A percentile compares a stretch with the other conserved stretches of the same genome.
These are phyloP conservation scores for Prillingera fragicola DNA, from an alignment of 1,284 basidiomycete species.

Conservation along the genomic window DNA sequence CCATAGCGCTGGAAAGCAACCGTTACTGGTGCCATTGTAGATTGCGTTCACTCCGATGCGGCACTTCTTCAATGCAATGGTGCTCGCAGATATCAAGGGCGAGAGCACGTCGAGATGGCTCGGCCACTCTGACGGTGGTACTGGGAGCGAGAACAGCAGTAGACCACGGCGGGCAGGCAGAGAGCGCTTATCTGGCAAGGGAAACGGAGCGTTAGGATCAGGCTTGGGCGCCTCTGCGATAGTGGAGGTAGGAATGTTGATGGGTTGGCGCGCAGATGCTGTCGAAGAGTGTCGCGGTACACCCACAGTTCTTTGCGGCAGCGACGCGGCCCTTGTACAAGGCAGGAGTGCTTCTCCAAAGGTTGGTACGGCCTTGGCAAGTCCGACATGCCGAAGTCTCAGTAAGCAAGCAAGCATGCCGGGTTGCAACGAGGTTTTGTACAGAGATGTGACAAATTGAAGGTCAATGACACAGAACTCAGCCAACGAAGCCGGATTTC, in stretches of 20 bases:
- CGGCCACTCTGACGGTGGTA: constrained; percentile 37
- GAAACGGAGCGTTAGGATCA: too few species aligned
- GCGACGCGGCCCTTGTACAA: too few species aligned
- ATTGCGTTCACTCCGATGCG: constrained; percentile 32
- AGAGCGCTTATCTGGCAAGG: too few species aligned
- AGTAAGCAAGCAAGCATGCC: too few species aligned
- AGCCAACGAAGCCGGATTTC: neutral
- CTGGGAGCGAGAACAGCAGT: constrained; percentile 33
- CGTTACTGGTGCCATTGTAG: constrained; percentile 27
- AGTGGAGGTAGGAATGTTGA: too few species aligned
- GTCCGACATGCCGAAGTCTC: too few species aligned
- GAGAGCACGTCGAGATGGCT: constrained; percentile 35
- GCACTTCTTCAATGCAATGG: constrained; percentile 16
- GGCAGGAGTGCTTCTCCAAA: too few species aligned
- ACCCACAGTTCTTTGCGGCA: too few species aligned
- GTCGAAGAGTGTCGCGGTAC: too few species aligned
- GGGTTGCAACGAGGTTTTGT: neutral
- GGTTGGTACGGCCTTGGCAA: too few species aligned
- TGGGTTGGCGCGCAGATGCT: too few species aligned
- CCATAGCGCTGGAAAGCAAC: constrained; percentile 1
- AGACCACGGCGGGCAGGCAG: constrained; percentile 26
- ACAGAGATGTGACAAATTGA: neutral
- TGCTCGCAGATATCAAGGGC: constrained; percentile 22
- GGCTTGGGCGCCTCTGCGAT: too few species aligned
- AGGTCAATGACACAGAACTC: neutral